Evolutionary conservation across 1,139 yeast species (phyloP), one percentile per base, ranked within the genome.

Genomic region (Taphrina wiesneri): DNA sequence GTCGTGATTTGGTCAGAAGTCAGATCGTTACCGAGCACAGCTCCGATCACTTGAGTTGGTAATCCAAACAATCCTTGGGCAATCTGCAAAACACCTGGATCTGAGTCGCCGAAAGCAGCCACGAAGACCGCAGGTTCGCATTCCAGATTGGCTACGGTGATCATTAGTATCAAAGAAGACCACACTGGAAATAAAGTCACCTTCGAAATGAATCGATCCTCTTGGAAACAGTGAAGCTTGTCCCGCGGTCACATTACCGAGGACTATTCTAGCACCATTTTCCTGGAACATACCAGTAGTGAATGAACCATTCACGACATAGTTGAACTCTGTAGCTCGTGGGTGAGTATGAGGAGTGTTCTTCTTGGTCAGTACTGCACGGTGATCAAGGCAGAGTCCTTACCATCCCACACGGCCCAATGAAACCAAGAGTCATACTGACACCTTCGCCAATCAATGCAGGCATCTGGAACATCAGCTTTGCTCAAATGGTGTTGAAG

Each of bases 311-410:
- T 49, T 49, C 2, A 49, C 54, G n/a, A 26, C 28, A 21, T 49
- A 49, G 54, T 23, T 23, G 54, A 49, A 26, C 32, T 49, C 54
- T 1, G 54, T 23, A 13, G 54, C 28, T 23, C 54, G 54, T 2
- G 54, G 54, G 32, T 49, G 54, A 3, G 34, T 49, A 21, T 49
- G 54, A 25, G 54, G 54, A 13, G 54, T 49, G 34, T 49, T 49
- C 34, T 43, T 9, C 21, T 9, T 9, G n/a, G n/a, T n/a, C n/a
- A n/a, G n/a, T n/a, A n/a, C n/a, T n/a, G n/a, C n/a, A n/a, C n/a
- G n/a, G n/a, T n/a, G n/a, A n/a, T n/a, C n/a, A n/a, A n/a, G n/a
- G n/a, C n/a, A n/a, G n/a, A n/a, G n/a, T n/a, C 11, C 47, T 9
- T 11, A 43, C 47, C 47, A 49, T 3, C 23, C 54, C 54, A 49